Evolutionary conservation across 2,329 filamentous ascomycete species (phyloP), one percentile per base, ranked within the genome.

Genomic region (Cephalotrichum gorgonifer): DNA sequence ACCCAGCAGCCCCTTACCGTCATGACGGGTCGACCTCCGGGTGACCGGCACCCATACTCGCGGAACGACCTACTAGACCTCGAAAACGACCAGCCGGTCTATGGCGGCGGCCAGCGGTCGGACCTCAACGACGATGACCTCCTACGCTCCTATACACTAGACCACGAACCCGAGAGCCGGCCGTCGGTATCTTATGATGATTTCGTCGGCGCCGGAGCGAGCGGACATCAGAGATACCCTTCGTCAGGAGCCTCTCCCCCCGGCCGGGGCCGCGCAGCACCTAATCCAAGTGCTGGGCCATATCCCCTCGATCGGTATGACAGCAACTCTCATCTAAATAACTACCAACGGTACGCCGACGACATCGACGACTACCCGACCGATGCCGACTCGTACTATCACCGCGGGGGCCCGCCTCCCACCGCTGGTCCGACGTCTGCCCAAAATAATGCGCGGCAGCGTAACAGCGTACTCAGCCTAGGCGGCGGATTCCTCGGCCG

Each of bases 131-230:
- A 95, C 64, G 85, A 94, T 56, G 82, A 90, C 55, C 73, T 95
- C 44, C 71, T 91, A 61, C 78, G 81, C 62, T 80, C 80, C 55
- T 90, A 88, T 68, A 78, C 85, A 60, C 81, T 85, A 61, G 76
- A 86, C 59, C 79, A 86, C 55, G 71, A 76, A 57, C 70, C 76
- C 43, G 77, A 78, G 53, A 57, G 81, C 50, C 85, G 91, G 56
- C 87, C 89, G 47, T 96, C 90, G 25, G 82, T 91, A 47, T 95
- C 89, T 51, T 96, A 96, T 68, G 91, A 96, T 73, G 86, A 93
- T 59, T 97, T 96, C 64, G 84, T 97, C 54, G 91, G 91, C 54
- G 81, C 74, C 45, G 71, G 72, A 54, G 73, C 72, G 53, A 69
- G 74, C 52, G 51, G 61, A 58, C 46, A 61, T 53, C 52, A 63